A percentile compares a stretch with the other conserved stretches of the same genome.
phyloP scores from a whole-genome alignment of 768 basidiomycete genomes.

The Brasilioporus rufonigricans region DNA sequence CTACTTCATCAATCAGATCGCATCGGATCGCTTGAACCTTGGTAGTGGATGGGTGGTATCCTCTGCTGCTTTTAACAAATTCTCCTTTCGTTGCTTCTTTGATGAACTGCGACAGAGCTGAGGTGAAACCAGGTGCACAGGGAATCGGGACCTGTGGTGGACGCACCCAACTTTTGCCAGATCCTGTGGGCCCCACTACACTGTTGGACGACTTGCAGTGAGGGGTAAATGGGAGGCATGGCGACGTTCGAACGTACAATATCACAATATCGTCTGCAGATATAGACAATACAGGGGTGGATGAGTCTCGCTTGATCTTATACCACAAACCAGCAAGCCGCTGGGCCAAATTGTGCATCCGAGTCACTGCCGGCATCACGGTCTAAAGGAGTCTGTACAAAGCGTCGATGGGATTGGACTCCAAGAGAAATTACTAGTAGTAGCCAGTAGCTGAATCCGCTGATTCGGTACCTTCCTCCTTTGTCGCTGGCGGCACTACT shows the following conservation, averaged over 20 bases:
- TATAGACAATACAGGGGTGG: neutral
- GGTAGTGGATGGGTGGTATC: slow-evolving; percentile 3
- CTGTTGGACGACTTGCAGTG: neutral
- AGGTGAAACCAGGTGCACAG: neutral
- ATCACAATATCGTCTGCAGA: slow-evolving; percentile 18
- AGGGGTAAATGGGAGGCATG: neutral
- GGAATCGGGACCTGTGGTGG: no score
- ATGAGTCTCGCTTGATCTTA: slow-evolving; percentile 13
- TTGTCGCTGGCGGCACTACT: no score
- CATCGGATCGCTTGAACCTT: slow-evolving; percentile 14
- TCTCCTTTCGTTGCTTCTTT: slow-evolving; percentile 8
- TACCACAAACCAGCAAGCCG: slow-evolving; percentile 3
- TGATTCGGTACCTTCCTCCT: no score
- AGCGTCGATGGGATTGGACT: neutral
- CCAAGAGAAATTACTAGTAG: no score
- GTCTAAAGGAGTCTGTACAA: no score
- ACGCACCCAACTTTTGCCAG: slow-evolving; percentile 23
- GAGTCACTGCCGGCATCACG: no score
- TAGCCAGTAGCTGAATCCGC: no score
- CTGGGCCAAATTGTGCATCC: neutral
- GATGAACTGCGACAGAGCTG: slow-evolving; percentile 8
- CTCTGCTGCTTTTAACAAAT: neutral
- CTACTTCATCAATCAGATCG: slow-evolving; percentile 10
- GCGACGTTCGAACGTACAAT: slow-evolving; percentile 12
- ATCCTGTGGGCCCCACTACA: slow-evolving; percentile 18